Evolutionary conservation across 805 yeast genomes (phyloP), one percentile per base, ranked within the genome.

Genomic region (Zygosaccharomyces bisporus): DNA sequence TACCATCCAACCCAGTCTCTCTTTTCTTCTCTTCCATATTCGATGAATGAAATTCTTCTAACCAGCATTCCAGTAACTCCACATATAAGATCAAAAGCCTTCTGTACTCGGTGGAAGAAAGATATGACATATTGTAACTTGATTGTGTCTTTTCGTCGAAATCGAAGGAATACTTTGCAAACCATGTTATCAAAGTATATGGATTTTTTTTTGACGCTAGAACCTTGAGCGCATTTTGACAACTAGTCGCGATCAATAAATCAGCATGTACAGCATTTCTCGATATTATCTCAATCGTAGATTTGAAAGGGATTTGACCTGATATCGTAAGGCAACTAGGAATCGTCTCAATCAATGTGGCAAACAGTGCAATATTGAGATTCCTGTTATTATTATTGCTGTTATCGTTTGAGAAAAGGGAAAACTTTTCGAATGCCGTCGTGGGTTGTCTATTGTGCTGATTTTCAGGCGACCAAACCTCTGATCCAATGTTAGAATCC

Each of bases 51-150:
- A 86, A 74, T 24, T 83, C 82, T 12, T 75, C 76, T 12, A 89
- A 66, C 99, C 99, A 93, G 46, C 87, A 80, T 43, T 79, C 81
- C 19, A 93, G 68, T 16, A 93, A 64, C 23, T 87, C 95, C 2
- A 86, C 83, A 52, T 90, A 93, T 0, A 89, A 71, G 46, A 76
- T 77, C 41, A 91, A 64, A 2, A 86, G 60, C 35, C 69, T 67
- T 39, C 77, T 75, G 53, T 82, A 84, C 41, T 79, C 83, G 5
- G 74, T 67, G 0, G 90, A 80, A 8, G 81, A 74, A 32, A 82
- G 61, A 54, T 78, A 80, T 1, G 79, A 77, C 19, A 78, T 69
- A 41, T 81, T 77, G 54, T 79, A 75, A n/a, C 66, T 61, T 2
- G 71, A 63, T 33, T 68, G 69, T 3, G 86, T 81, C 50, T 79